Evolutionary conservation across 345 rosid species (phyloP).

Genomic region (Carallia pectinifolia): DNA sequence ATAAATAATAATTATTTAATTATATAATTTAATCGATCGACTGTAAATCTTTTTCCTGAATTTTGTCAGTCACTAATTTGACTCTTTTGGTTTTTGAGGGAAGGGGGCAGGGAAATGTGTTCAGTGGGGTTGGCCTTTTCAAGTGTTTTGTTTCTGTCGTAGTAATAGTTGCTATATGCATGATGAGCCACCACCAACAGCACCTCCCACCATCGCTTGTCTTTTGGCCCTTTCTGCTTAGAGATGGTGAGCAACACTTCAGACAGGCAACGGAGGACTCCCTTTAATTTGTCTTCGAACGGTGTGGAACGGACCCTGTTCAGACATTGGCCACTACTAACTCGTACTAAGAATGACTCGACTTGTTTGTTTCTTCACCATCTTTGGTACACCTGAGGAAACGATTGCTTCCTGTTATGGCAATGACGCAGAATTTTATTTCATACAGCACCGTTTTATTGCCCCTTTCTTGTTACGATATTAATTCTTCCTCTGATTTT

Average conservation of each 20-base stretch:
- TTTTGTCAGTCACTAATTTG: no score
- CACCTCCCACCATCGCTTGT: slow-evolving; percentile 2
- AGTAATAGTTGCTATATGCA: not conserved
- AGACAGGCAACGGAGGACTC: not conserved
- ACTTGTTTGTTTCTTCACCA: not conserved
- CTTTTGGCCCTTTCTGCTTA: no score
- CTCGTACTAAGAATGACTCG: not conserved
- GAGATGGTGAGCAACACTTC: not conserved
- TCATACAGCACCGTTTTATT: no score
- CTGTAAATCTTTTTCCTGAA: no score
- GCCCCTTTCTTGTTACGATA: no score
- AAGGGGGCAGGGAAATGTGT: not conserved
- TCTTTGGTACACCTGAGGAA: not conserved
- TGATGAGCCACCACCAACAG: slow-evolving; percentile 4
- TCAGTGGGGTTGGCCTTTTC: not conserved
- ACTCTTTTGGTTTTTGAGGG: no score
- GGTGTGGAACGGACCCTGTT: not conserved
- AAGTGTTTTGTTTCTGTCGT: not conserved
- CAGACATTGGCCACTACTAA: not conserved
- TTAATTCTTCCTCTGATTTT: no score
- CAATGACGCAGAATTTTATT: no score
- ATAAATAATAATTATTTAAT: no score
- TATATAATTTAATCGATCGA: no score
- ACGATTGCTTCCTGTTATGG: no score
- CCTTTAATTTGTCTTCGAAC: not conserved